phyloP scores from a whole-genome alignment of 1,139 yeast genomes.

The Candida pseudoviswanathii region DNA sequence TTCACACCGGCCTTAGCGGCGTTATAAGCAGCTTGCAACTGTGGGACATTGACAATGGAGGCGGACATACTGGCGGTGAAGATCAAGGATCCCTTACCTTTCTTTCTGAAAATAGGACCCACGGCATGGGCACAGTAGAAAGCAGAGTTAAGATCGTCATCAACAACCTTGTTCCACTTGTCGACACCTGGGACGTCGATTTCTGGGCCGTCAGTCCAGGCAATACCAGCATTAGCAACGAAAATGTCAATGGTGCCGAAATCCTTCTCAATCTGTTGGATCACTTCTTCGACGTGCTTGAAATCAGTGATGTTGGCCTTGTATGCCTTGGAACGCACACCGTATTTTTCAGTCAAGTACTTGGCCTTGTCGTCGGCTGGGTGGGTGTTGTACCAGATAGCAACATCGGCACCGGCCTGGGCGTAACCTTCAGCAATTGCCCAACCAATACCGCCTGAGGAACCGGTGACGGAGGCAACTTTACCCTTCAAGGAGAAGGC shows the following conservation, averaged over 20 bases:
- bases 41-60: constrained; percentile 66
- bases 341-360: constrained; percentile 28
- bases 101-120: constrained; percentile 46
- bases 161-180: constrained; percentile 50
- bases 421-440: constrained; percentile 48
- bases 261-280: constrained; percentile 32
- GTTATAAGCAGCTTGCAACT: constrained; percentile 60
- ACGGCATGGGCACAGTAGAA: constrained; percentile 47
- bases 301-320: constrained; percentile 45
- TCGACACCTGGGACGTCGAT: constrained; percentile 46
- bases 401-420: constrained; percentile 49
- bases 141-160: constrained; percentile 51
- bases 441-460: constrained; percentile 48
- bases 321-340: constrained; percentile 33
- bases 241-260: constrained; percentile 51
- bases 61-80: constrained; percentile 42
- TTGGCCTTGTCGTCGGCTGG: constrained; percentile 29
- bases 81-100: constrained; percentile 34
- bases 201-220: constrained; percentile 35
- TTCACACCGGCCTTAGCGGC: constrained; percentile 58
- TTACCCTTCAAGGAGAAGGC: constrained; percentile 39
- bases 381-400: constrained; percentile 45
- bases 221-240: constrained; percentile 60
- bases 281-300: constrained; percentile 37
- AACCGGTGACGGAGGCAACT: constrained; percentile 46